Conservation (phyloP, 306 rosid species). For the Cucurbita moschata region DNA sequence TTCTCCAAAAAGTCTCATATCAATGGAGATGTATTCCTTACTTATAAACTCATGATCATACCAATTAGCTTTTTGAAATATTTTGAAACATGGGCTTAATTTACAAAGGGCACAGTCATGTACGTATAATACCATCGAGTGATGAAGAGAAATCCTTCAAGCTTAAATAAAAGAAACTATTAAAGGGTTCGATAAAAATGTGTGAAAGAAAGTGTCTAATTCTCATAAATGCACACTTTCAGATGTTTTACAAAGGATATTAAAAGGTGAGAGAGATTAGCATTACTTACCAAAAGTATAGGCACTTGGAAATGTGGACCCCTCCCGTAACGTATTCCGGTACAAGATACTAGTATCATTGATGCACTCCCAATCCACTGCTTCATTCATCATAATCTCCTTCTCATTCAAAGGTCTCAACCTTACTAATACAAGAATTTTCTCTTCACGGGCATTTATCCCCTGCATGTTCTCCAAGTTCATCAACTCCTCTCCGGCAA, state of each 20-base stretch:
- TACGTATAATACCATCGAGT: not conserved
- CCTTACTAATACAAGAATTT: slow-evolving; percentile 82
- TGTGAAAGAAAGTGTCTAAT: not conserved
- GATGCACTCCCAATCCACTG: slow-evolving; percentile 96
- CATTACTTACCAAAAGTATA: slow-evolving; percentile 69
- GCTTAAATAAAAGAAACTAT: not conserved
- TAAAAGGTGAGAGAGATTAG: not conserved
- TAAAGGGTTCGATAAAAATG: not conserved
- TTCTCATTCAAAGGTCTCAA: slow-evolving; percentile 80
- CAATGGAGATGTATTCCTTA: too few relatives aligned
- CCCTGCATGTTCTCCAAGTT: slow-evolving; percentile 89
- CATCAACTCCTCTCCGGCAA: slow-evolving; percentile 58
- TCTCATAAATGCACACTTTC: not conserved
- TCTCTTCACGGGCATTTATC: slow-evolving; percentile 59
- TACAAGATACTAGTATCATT: slow-evolving; percentile 78
- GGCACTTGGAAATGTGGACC: slow-evolving; percentile 92
- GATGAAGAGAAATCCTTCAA: not conserved
- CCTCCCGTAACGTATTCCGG: slow-evolving; percentile 86
- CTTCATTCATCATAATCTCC: slow-evolving; percentile 57
- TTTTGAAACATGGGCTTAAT: not conserved
- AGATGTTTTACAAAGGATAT: not conserved
- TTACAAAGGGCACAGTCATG: not conserved
- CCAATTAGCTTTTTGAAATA: not conserved
- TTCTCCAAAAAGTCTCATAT: too few relatives aligned
- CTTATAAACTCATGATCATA: too few relatives aligned